Base-by-base conservation (phyloP, 2,329 filamentous ascomycete genomes). In the Blastomyces percursus region DNA sequence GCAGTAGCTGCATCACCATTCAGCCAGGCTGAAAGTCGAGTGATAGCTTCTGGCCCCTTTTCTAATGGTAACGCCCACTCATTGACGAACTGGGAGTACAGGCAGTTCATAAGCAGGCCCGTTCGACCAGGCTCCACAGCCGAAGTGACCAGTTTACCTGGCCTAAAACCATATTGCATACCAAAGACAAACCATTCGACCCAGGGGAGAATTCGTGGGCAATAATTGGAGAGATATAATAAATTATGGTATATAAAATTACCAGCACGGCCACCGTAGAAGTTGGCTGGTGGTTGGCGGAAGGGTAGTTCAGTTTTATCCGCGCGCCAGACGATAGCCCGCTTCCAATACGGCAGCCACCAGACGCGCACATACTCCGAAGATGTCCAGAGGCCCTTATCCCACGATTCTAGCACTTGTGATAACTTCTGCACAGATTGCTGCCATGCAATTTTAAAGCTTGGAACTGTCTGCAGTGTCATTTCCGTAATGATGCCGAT, bases 21-120 rank as follows among this genome's bases (percentile, higher is more conserved):
- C 61, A 99, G 81, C 94, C 94, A 99, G 57, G 89, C 88, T 48
- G 87, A 89, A 14, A 99, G 82, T 11, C 94, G 86, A 40, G 80
- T 82, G 52, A 99, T 84, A 8, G 91, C 92, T 75, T 96, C 92
- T 16, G 93, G 93, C 0, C 94, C 94, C 67, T 88, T 88, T 66
- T 85, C 80, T 0, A 99, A 81, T 1, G 94, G 93, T 7, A 99
- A 82, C 0, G 93, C 93, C 94, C 94, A 99, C 74, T 99, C 94
- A 74, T 99, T 96, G 67, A 99, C 94, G 70, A 91, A 96, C 72
- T 99, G 94, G n/a, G 89, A 93, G 79, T 96, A 99, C 6, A 97
- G 83, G 71, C 94, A 99, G 78, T 99, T 94, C 89, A 99, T 93
- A 60, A 96, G 81, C 55, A 97, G 83, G 14, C 91, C 93, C 66